Base-by-base conservation (phyloP, 768 basidiomycete genomes). In the Leccinum uliginosum region DNA sequence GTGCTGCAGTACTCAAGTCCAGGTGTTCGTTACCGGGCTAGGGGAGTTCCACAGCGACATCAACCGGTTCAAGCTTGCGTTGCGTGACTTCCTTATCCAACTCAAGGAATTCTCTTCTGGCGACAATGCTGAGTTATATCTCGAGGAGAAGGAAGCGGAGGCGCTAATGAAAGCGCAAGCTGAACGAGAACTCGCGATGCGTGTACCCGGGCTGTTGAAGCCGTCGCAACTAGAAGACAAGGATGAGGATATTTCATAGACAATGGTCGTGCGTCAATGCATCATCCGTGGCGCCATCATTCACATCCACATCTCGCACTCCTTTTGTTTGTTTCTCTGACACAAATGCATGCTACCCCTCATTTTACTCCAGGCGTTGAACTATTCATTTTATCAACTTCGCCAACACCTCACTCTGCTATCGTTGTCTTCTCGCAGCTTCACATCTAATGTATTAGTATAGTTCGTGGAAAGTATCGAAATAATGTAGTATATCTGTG, bases 161-260 rank as follows among this genome's bases (percentile, higher is more conserved):
- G 78, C 80, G 21, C 82, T 86, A 68, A 79, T 76, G 71, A 88
- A 90, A 75, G 85, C 83, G 0, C 83, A 89, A 62, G 89, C 85
- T 58, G 94, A 97, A 74, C 87, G 87, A 52, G 84, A 93, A 75
- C 82, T 87, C 35, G 93, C 94, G 24, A 89, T 91, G 81, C 83
- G 91, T 62, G 93, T 98, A 58, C 96, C 95, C n/a, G 97, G 97
- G 40, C 90, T 98, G 89, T 81, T 98, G 71, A 97, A 97, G 74
- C 95, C 94, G 40, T 90, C 88, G 64, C 92, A 95, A 73, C 69
- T 98, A 71, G 92, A 95, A 69, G 94, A 96, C 75, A 91, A 89
- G 75, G 93, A 95, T 68, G 89, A 91, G 74, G 89, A 91, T 76
- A 91, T 71, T 51, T 71, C 70, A 68, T 71, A 69, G 71, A 63